Base-by-base conservation (phyloP, 805 yeast species). In the Barnettozyma siamensis region DNA sequence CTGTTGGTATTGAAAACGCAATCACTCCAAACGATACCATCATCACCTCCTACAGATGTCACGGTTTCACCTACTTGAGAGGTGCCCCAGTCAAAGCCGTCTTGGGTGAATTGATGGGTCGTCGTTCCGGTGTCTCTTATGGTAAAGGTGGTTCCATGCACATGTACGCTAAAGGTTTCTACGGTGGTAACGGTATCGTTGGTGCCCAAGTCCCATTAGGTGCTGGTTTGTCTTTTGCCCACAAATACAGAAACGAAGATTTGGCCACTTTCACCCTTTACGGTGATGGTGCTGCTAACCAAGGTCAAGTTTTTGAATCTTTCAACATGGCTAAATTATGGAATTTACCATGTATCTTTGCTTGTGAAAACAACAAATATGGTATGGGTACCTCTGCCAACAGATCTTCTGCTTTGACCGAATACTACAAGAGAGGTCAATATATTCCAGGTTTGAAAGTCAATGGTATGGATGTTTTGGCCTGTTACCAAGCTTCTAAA, bases 81-180 rank as follows among this genome's bases (percentile, higher is more conserved):
- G 99, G 99, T 52, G 86, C 95, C 18, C 72, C 95, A 16, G 95
- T 89, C 53, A 80, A 85, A 68, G 82, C 75, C 45, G 94, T 93
- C 43, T 70, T 93, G 54, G 98, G 95, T 49, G 99, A 93, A 72
- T 76, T 93, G 66, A 84, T 93, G 91, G 99, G 99, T 58, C 84
- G 83, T 72, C 82, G 95, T 73, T 71, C 83, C 44, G 98, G 99
- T 75, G 94, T 86, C 47, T 84, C 97, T 33, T 82, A 72, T 70
- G 99, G 99, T 72, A 93, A 93, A 71, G 99, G 99, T 74, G 99
- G 99, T 58, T 93, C 99, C 51, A 93, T 93, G 99, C 99, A 93
- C 73, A 86, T 93, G 89, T 93, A 82, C 66, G 86, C 95, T 37
- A 81, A 83, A 35, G 94, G 94, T 47, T 93, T 93, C 76, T 93